These are phyloP conservation scores for Hyaloscypha bicolor DNA, from an alignment of 495 filamentous ascomycete genomes.

Conservation along the genomic window DNA sequence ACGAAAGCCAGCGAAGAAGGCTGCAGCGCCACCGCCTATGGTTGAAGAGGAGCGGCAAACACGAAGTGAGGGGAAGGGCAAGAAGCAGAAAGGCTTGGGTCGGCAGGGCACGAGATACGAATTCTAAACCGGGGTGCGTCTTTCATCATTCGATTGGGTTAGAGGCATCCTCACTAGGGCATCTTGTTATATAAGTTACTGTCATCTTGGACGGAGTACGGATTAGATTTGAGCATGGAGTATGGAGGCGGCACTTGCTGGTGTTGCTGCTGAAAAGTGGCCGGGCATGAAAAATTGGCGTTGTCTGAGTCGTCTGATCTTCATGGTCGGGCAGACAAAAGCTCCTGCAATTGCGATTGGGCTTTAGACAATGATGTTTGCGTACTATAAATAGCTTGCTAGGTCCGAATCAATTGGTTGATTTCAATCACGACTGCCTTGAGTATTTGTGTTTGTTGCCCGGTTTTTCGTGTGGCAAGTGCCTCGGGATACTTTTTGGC, in stretches of 20 bases:
- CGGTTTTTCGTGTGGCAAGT: too few species aligned
- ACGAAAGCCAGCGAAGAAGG: constrained; percentile 60
- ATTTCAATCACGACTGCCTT: background rate
- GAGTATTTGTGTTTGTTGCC: background rate
- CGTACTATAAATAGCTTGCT: background rate
- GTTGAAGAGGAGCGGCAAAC: constrained; percentile 39
- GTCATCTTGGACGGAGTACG: background rate
- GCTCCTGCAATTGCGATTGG: background rate
- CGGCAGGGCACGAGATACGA: constrained; percentile 22
- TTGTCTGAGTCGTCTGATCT: background rate
- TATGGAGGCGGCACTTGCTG: background rate
- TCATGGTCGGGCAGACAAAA: background rate
- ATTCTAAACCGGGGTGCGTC: background rate
- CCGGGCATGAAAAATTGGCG: background rate
- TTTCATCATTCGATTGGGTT: background rate
- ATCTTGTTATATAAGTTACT: background rate
- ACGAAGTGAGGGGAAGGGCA: constrained; percentile 47
- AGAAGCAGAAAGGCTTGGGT: constrained; percentile 44
- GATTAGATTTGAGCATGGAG: background rate
- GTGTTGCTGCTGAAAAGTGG: background rate
- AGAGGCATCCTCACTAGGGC: background rate
- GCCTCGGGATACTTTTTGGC: too few species aligned
- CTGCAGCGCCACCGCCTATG: constrained; percentile 8
- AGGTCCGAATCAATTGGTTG: background rate
- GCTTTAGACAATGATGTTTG: background rate